Percentiles rank a stretch among this genome's conserved stretches.
These are phyloP conservation scores for Gonium pectorale DNA, from an alignment of 139 green algal species.

Conservation along the genomic window DNA sequence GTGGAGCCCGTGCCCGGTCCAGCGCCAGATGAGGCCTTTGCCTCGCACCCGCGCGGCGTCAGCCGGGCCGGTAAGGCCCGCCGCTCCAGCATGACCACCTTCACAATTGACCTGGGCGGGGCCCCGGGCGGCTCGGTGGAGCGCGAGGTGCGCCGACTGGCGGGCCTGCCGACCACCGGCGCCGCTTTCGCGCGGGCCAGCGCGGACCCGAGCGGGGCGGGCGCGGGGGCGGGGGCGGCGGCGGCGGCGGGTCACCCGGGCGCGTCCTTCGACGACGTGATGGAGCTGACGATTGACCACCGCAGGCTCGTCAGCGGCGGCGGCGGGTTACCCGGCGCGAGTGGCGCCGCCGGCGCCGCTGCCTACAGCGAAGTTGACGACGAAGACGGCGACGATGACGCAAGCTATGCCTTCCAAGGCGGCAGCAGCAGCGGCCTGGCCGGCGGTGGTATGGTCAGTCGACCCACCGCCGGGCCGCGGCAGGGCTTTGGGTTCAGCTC, in stretches of 20 bases:
- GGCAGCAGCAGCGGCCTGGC: too few relatives aligned
- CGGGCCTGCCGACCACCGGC: neutral
- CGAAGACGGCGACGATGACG: too few relatives aligned
- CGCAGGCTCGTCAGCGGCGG: neutral
- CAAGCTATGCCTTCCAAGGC: too few relatives aligned
- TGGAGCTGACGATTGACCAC: neutral
- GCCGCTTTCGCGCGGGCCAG: neutral
- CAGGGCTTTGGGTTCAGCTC: too few relatives aligned
- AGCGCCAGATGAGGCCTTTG: too few relatives aligned
- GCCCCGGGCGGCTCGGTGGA: neutral
- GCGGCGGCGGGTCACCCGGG: too few relatives aligned
- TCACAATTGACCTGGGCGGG: constrained; percentile 17
- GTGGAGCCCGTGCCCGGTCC: too few relatives aligned
- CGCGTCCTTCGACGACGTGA: constrained; percentile 13
- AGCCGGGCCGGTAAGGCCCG: neutral
- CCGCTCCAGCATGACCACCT: constrained; percentile 18
- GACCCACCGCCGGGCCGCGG: too few relatives aligned
- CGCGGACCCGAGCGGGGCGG: neutral
- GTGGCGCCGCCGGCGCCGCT: neutral
- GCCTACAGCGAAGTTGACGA: neutral
- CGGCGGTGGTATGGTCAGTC: too few relatives aligned
- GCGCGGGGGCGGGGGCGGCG: too few relatives aligned
- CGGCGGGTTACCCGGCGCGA: too few relatives aligned
- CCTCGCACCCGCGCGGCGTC: too few relatives aligned
- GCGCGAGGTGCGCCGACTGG: constrained; percentile 16